Evolutionary conservation across 495 filamentous ascomycete genomes (phyloP).

Genomic region (Talaromyces stipitatus): DNA sequence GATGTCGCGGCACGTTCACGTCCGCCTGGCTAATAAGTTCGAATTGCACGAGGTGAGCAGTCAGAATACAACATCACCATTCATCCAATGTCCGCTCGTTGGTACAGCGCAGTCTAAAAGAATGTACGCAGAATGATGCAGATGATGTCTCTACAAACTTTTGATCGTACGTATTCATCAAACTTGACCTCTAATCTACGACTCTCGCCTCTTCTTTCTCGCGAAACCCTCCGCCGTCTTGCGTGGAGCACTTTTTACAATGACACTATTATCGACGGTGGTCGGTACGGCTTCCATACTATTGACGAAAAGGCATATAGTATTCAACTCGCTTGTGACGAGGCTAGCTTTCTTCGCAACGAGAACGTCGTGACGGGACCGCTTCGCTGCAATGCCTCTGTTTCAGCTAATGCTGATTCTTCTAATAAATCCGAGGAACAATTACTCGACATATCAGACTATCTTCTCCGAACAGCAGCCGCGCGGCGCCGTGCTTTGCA

Average conservation of each 20-base stretch:
- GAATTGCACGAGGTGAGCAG: neutral
- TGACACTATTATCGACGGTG: neutral
- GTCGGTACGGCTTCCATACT: neutral
- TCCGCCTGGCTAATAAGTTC: neutral
- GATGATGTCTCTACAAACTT: neutral
- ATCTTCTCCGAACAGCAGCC: neutral
- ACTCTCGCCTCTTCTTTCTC: neutral
- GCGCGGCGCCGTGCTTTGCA: neutral
- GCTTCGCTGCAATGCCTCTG: neutral
- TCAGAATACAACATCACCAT: too few species aligned
- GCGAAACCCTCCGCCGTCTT: neutral
- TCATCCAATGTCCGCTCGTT: too few species aligned
- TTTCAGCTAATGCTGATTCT: neutral
- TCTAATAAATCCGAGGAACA: neutral
- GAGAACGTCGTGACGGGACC: neutral
- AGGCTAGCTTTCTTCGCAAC: neutral
- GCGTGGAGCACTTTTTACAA: neutral
- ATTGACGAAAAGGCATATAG: neutral
- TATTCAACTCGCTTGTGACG: neutral
- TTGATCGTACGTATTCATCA: neutral
- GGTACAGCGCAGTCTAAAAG: too few species aligned
- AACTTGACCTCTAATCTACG: neutral
- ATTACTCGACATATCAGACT: neutral
- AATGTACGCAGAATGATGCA: slow-evolving; percentile 1
- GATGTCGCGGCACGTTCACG: neutral